Evolutionary conservation across 208 protist species (phyloP).

Genomic region (Borovskyia barvae): DNA sequence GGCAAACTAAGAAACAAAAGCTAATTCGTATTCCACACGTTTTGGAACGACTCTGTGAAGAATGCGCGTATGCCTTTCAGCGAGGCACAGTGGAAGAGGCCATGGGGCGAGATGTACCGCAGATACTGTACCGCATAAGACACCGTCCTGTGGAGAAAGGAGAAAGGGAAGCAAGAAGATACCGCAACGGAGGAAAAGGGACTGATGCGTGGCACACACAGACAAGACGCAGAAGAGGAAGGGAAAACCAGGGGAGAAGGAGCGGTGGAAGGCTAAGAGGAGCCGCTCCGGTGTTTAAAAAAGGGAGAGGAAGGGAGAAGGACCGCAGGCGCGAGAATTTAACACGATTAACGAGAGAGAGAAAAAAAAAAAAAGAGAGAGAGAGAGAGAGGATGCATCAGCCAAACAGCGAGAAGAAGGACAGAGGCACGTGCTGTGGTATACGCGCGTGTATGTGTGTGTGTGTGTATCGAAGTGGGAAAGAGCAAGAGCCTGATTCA

Average conservation of each 20-base stretch:
- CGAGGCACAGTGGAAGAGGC: no score
- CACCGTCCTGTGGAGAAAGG: no score
- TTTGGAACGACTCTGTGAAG: no score
- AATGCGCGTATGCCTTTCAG: no score
- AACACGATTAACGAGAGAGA: neutral
- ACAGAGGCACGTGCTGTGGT: no score
- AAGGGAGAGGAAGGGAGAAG: neutral
- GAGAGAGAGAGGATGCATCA: neutral
- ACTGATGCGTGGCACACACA: neutral
- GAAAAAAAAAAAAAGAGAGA: neutral
- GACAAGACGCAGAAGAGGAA: constrained; percentile 1
- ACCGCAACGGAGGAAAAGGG: no score
- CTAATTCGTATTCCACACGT: no score
- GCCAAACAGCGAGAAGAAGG: neutral
- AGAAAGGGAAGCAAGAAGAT: no score
- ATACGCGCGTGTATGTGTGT: neutral
- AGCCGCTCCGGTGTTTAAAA: neutral
- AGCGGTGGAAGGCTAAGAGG: neutral
- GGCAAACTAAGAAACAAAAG: no score
- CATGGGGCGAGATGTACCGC: no score
- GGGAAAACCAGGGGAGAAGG: neutral
- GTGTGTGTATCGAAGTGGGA: neutral
- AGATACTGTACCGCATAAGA: no score
- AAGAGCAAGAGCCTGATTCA: neutral
- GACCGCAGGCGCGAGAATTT: neutral